phyloP scores from a whole-genome alignment of 352 stramenopile genomes.

The Globisporangium megalacanthum region DNA sequence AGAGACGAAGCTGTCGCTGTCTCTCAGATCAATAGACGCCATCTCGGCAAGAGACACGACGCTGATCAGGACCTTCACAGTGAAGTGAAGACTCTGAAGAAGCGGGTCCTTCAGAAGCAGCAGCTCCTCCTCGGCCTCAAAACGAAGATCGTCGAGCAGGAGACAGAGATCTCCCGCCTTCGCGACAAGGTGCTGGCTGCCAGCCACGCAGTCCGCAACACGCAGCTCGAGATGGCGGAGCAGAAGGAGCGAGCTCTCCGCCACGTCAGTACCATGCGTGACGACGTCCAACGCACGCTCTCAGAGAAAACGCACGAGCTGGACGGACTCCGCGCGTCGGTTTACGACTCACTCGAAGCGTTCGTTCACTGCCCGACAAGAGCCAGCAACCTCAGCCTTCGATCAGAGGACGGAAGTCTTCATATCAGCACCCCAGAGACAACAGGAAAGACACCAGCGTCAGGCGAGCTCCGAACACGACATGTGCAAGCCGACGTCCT shows the following conservation, averaged over 20 bases:
- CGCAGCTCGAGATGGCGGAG: slow-evolving; percentile 23
- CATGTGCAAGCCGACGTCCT: no score
- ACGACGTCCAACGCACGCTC: slow-evolving; percentile 16
- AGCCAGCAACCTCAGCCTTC: not conserved
- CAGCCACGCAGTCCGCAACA: slow-evolving; percentile 28
- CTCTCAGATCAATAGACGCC: no score
- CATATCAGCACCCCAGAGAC: not conserved
- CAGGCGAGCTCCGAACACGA: not conserved
- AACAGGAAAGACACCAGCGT: slow-evolving; percentile 1
- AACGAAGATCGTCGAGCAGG: slow-evolving; percentile 26
- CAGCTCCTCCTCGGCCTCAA: slow-evolving; percentile 41
- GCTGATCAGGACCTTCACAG: slow-evolving; percentile 7
- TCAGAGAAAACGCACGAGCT: slow-evolving; percentile 25
- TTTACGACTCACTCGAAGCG: slow-evolving; percentile 56
- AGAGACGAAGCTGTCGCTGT: no score
- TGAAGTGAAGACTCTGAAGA: slow-evolving; percentile 37
- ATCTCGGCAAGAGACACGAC: slow-evolving; percentile 2
- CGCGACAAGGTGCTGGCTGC: slow-evolving; percentile 33
- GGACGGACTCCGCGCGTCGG: slow-evolving; percentile 45
- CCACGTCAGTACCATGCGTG: slow-evolving; percentile 8
- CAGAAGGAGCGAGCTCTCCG: slow-evolving; percentile 5
- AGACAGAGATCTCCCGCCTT: slow-evolving; percentile 26
- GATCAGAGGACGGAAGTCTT: not conserved
- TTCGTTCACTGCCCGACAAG: slow-evolving; percentile 34
- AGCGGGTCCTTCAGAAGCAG: slow-evolving; percentile 55